phyloP scores from a whole-genome alignment of 495 filamentous ascomycete species.

The Tuber borchii region DNA sequence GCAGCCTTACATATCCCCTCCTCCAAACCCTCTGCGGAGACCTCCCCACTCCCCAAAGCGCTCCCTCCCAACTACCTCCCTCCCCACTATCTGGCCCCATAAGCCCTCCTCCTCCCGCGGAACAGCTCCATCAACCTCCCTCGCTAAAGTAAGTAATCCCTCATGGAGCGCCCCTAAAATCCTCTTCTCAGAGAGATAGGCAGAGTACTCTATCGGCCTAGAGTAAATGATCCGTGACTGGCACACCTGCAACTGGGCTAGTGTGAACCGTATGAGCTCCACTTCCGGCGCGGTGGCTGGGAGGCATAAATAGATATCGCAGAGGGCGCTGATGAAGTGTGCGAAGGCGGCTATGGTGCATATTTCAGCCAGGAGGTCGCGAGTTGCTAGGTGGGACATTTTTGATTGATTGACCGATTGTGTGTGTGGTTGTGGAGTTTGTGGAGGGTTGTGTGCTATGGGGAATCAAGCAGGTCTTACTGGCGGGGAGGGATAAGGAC shows the following conservation, averaged over 20 bases:
- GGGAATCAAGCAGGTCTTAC: neutral
- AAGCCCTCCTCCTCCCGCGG: neutral
- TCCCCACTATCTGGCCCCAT: neutral
- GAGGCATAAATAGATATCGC: neutral
- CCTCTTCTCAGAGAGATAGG: neutral
- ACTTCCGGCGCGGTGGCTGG: neutral
- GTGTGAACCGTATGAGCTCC: neutral
- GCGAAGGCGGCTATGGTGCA: neutral
- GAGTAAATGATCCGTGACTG: neutral
- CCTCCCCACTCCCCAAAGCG: neutral
- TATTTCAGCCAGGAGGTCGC: neutral
- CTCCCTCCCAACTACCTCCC: neutral
- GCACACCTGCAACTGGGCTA: neutral
- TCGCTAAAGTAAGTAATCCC: neutral
- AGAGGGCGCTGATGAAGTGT: neutral
- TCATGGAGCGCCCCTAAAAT: neutral
- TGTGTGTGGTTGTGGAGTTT: neutral
- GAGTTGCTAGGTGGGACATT: neutral
- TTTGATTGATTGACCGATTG: neutral
- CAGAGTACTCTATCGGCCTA: neutral
- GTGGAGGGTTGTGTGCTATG: neutral
- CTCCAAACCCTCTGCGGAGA: neutral
- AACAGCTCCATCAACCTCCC: neutral
- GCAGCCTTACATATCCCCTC: neutral
- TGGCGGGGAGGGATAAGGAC: neutral